Evolutionary conservation across 306 rosid species (phyloP), one percentile per base, ranked within the genome.

Genomic region (Citrullus mucosospermus): DNA sequence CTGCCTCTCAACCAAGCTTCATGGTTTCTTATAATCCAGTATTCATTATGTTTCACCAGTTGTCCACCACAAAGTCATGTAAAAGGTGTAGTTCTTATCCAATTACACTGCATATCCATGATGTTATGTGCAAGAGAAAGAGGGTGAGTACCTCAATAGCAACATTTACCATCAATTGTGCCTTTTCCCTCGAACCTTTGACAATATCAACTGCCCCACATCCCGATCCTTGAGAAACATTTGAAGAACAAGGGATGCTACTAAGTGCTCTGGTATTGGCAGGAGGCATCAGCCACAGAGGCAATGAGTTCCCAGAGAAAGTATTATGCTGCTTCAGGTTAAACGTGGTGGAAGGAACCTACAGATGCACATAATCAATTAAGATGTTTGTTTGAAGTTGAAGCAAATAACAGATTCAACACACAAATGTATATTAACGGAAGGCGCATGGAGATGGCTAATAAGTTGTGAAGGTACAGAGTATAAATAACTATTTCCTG

Each of bases 311-410:
- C 80, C 85, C 96, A 1, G 83, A 76, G 81, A 89, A 88, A 59
- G 90, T 88, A 85, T 91, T 92, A 14, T 88, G 91, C 66, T 95
- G 96, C 88, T 91, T 89, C 86, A 91, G 83, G 79, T 84, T 85
- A 85, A 80, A 90, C 83, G 88, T 72, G 67, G 96, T 85, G 61
- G 86, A 87, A 78, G 95, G 89, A 85, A 85, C 96, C 98, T 91
- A 93, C 88, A 87, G 41, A 44, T n/a, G 46, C 48, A 32, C 8
- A 75, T 30, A 75, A 36, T 48, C n/a, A 54, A 36, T 66, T 38
- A 75, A 55, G 50, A 28, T 28, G 60, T 13, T 48, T 22, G 14
- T 14, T 3, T 25, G 22, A 20, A 71, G 17, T 70, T 6, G 39
- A 72, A 72, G 43, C 43, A 72, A 72, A 72, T 25, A 72, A 72